Percentiles rank a stretch among this genome's conserved stretches.
These are phyloP conservation scores for Pontederia crassipes DNA, from an alignment of 176 grass and related monocot genomes.

Conservation along the genomic window DNA sequence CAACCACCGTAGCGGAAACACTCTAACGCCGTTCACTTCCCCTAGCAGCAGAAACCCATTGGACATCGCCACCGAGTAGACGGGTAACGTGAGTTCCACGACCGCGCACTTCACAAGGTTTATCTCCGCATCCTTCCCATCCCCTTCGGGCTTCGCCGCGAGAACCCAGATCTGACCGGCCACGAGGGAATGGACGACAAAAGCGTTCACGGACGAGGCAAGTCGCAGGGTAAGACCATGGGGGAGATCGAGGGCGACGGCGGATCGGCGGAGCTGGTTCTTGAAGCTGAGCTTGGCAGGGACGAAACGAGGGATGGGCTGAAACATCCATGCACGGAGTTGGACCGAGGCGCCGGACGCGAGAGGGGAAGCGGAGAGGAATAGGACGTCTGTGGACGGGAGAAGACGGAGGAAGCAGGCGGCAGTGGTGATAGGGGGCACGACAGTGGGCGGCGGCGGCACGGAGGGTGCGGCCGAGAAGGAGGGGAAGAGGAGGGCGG, in stretches of 20 bases:
- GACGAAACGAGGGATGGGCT: slow-evolving; percentile 29
- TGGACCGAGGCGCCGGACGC: slow-evolving; percentile 34
- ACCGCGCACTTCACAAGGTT: slow-evolving; percentile 80
- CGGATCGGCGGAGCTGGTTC: slow-evolving; percentile 11
- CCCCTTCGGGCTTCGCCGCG: slow-evolving; percentile 26
- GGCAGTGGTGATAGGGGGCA: slow-evolving; percentile 11
- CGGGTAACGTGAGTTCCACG: slow-evolving; percentile 50
- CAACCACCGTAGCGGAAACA: slow-evolving; percentile 48
- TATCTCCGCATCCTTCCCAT: slow-evolving; percentile 24
- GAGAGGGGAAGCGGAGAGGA: slow-evolving; percentile 38
- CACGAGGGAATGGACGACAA: slow-evolving; percentile 54
- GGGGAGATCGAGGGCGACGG: slow-evolving; percentile 33
- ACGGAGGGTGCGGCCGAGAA: slow-evolving; percentile 44
- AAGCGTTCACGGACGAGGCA: slow-evolving; percentile 43
- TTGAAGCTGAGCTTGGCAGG: slow-evolving; percentile 41
- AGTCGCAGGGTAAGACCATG: slow-evolving; percentile 55
- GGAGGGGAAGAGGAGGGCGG: slow-evolving; percentile 37
- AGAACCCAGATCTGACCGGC: slow-evolving; percentile 81
- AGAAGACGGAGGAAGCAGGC: slow-evolving; percentile 21
- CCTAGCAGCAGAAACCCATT: slow-evolving; percentile 65
- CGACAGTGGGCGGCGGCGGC: slow-evolving; percentile 16
- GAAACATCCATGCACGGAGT: slow-evolving; percentile 51
- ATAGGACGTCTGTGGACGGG: slow-evolving; percentile 12
- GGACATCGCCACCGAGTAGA: slow-evolving; percentile 53
- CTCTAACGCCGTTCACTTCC: slow-evolving; percentile 63